Conservation (phyloP, 495 filamentous ascomycete genomes). For the Hypoxylon intermedium region DNA sequence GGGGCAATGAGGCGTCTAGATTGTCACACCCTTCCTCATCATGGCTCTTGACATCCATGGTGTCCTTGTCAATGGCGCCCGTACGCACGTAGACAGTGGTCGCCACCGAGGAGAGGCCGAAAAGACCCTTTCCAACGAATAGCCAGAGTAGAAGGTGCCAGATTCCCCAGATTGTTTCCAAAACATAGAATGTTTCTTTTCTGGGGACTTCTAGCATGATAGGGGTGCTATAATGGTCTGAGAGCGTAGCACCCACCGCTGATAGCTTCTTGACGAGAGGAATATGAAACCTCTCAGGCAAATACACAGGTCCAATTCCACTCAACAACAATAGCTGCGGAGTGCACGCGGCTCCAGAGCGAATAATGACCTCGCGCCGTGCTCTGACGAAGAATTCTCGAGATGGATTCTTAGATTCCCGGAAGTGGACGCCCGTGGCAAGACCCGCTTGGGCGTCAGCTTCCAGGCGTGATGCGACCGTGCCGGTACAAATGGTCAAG, state of each 20-base stretch:
- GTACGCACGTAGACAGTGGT: slow-evolving; percentile 32
- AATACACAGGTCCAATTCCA: slow-evolving; percentile 33
- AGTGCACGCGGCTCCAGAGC: slow-evolving; percentile 26
- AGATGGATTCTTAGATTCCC: background rate
- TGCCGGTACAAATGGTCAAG: slow-evolving; percentile 35
- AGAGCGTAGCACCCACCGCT: slow-evolving; percentile 31
- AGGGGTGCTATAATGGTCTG: slow-evolving; percentile 35
- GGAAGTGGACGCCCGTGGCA: slow-evolving; percentile 29
- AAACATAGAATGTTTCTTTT: slow-evolving; percentile 33
- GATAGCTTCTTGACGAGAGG: slow-evolving; percentile 60
- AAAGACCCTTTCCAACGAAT: slow-evolving; percentile 31
- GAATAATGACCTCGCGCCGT: slow-evolving; percentile 38
- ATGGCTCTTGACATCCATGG: slow-evolving; percentile 3
- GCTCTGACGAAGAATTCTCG: slow-evolving; percentile 26
- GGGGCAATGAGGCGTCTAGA: slow-evolving; percentile 6
- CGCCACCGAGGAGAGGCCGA: slow-evolving; percentile 14
- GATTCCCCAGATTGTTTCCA: slow-evolving; percentile 16
- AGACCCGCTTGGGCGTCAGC: slow-evolving; percentile 1
- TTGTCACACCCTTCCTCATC: slow-evolving; percentile 6
- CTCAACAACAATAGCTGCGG: slow-evolving; percentile 42
- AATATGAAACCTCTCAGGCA: slow-evolving; percentile 65
- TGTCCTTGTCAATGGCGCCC: slow-evolving; percentile 27
- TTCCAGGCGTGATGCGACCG: slow-evolving; percentile 32
- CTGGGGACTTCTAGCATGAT: slow-evolving; percentile 33
- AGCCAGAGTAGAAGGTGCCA: slow-evolving; percentile 36